Percentiles rank a stretch among this genome's conserved stretches.
phyloP scores from a whole-genome alignment of 2,329 filamentous ascomycete genomes.

The Gremmenia infestans region DNA sequence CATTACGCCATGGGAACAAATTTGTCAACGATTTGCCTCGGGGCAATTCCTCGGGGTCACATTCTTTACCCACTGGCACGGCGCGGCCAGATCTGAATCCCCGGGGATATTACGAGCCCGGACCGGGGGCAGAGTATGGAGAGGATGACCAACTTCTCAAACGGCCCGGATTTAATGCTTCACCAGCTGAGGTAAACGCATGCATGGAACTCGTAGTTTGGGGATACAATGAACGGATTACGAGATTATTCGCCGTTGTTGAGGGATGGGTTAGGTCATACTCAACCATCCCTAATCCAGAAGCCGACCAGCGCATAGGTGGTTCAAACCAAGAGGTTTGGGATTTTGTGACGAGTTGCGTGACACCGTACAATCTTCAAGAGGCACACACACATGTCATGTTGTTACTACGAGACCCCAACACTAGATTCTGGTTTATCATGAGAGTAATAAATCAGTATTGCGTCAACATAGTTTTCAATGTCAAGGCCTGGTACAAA shows the following conservation, averaged over 20 bases:
- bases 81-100: neutral
- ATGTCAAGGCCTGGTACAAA: conserved; percentile 31
- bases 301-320: conserved; percentile 19
- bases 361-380: conserved; percentile 25
- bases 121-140: neutral
- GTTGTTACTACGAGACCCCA: conserved; percentile 31
- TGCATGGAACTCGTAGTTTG: conserved; percentile 1
- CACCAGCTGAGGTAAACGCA: neutral
- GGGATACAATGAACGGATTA: conserved; percentile 13
- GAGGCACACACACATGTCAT: conserved; percentile 32
- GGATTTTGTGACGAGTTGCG: conserved; percentile 34
- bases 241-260: conserved; percentile 16
- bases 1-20: too few relatives aligned
- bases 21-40: too few relatives aligned
- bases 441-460: conserved; percentile 36
- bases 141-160: neutral
- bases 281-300: conserved; percentile 16
- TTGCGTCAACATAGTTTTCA: conserved; percentile 33
- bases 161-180: neutral
- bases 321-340: conserved; percentile 29
- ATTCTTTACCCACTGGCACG: too few relatives aligned
- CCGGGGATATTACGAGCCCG: neutral
- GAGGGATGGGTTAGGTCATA: conserved; percentile 30
- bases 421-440: conserved; percentile 34
- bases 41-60: too few relatives aligned